phyloP scores from a whole-genome alignment of 768 basidiomycete species.

The Psilocybe sp. region DNA sequence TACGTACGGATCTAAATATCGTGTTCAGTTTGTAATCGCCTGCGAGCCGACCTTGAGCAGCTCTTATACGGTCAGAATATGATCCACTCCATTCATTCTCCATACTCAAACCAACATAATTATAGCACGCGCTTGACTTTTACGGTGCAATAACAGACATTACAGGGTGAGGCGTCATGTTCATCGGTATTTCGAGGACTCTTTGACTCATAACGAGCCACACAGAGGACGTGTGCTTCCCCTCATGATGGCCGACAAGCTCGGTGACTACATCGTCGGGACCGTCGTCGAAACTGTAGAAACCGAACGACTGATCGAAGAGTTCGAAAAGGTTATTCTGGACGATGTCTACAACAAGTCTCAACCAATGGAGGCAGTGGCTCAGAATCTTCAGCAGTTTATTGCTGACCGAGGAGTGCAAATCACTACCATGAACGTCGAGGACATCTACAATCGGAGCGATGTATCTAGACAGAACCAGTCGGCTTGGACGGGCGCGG shows the following conservation, averaged over 20 bases:
- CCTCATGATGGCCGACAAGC: conserved; percentile 17
- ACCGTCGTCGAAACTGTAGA: conserved; percentile 22
- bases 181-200: background rate
- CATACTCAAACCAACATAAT: background rate
- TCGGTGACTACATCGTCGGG: conserved; percentile 20
- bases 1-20: background rate
- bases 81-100: background rate
- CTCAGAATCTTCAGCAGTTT: conserved; percentile 14
- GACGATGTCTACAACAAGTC: conserved; percentile 22
- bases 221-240: conserved; percentile 22
- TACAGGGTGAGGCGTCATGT: conserved; percentile 7
- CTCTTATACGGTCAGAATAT: conserved; percentile 3
- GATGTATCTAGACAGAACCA: conserved; percentile 12
- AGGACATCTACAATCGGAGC: conserved; percentile 19
- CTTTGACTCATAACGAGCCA: background rate
- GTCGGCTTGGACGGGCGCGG: conserved; percentile 13
- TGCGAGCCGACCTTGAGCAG: conserved; percentile 39
- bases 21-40: conserved; percentile 46
- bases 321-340: conserved; percentile 20
- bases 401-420: conserved; percentile 14
- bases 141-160: conserved; percentile 19
- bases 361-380: conserved; percentile 18
- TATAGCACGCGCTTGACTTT: conserved; percentile 21
- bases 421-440: conserved; percentile 20
- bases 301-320: conserved; percentile 17